phyloP scores from a whole-genome alignment of 352 stramenopile genomes.

The Blastocystis hominis region DNA sequence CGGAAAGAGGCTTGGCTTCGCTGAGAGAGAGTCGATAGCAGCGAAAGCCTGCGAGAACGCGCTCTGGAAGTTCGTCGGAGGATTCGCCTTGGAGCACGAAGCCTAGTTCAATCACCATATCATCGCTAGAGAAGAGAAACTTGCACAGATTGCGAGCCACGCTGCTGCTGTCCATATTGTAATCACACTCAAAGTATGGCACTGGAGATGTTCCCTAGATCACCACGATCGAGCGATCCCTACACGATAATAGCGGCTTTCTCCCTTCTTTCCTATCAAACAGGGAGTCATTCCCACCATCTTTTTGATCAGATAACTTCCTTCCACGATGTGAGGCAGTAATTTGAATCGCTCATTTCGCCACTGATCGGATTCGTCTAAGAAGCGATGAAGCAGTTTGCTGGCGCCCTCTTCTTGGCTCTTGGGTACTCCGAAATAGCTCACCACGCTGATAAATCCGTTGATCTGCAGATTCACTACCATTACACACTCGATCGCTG shows the following conservation, averaged over 20 bases:
- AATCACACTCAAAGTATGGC: slow-evolving; percentile 55
- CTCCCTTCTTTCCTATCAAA: slow-evolving; percentile 47
- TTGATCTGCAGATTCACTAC: slow-evolving; percentile 23
- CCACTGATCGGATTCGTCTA: slow-evolving; percentile 23
- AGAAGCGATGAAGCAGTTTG: background rate
- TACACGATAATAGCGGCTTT: slow-evolving; percentile 17
- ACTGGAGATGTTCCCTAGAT: slow-evolving; percentile 13
- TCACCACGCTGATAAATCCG: slow-evolving; percentile 7
- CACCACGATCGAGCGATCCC: background rate
- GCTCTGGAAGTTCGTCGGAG: slow-evolving; percentile 25
- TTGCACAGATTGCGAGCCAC: slow-evolving; percentile 45
- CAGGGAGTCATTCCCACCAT: slow-evolving; percentile 35
- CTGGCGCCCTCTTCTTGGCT: background rate
- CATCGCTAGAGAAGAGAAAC: background rate
- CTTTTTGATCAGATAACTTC: slow-evolving; percentile 52
- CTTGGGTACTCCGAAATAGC: slow-evolving; percentile 5
- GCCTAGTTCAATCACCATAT: slow-evolving; percentile 42
- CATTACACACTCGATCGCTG: background rate
- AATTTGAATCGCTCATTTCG: slow-evolving; percentile 39
- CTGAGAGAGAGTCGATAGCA: slow-evolving; percentile 10
- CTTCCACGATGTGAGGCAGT: slow-evolving; percentile 51
- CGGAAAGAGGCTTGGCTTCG: background rate
- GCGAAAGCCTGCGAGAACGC: slow-evolving; percentile 20
- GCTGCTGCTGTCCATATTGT: slow-evolving; percentile 42
- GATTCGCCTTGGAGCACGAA: slow-evolving; percentile 55